These are phyloP conservation scores for Naegleria lovaniensis DNA, from an alignment of 208 protist genomes.

Conservation along the genomic window DNA sequence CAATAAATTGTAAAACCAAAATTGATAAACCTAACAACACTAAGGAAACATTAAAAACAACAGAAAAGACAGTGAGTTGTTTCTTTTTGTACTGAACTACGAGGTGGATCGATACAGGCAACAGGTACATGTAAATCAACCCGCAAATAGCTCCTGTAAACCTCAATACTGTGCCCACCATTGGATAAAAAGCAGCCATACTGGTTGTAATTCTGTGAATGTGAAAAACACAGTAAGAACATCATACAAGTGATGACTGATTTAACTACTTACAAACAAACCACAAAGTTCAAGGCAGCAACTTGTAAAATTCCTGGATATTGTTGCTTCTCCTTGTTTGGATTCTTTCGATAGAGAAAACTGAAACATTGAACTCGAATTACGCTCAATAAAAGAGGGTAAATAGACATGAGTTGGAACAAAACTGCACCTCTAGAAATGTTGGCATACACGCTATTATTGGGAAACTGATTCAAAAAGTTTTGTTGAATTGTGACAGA, in stretches of 20 bases:
- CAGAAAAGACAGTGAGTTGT: neutral
- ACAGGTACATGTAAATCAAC: neutral
- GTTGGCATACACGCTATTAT: neutral
- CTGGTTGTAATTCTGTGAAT: neutral
- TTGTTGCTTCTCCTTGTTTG: neutral
- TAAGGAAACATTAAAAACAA: neutral
- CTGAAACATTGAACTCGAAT: conserved; percentile 4
- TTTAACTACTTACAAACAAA: neutral
- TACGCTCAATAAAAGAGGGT: neutral
- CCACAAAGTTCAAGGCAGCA: neutral
- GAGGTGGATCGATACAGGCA: neutral
- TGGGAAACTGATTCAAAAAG: conserved; percentile 25
- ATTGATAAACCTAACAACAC: neutral
- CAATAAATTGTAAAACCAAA: conserved; percentile 9
- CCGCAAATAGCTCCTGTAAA: conserved; percentile 17
- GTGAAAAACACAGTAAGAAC: too few relatives aligned
- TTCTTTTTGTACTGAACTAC: neutral
- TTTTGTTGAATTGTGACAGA: neutral
- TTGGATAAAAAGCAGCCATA: conserved; percentile 5
- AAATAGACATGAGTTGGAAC: conserved; percentile 3
- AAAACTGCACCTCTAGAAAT: neutral
- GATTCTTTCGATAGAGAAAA: neutral
- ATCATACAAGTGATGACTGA: neutral
- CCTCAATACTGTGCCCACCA: conserved; percentile 1
- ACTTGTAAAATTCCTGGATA: neutral